A percentile compares a stretch with the other conserved stretches of the same genome.
Conservation (phyloP, 1,284 basidiomycete genomes). For the Limonomyces culmigenus region DNA sequence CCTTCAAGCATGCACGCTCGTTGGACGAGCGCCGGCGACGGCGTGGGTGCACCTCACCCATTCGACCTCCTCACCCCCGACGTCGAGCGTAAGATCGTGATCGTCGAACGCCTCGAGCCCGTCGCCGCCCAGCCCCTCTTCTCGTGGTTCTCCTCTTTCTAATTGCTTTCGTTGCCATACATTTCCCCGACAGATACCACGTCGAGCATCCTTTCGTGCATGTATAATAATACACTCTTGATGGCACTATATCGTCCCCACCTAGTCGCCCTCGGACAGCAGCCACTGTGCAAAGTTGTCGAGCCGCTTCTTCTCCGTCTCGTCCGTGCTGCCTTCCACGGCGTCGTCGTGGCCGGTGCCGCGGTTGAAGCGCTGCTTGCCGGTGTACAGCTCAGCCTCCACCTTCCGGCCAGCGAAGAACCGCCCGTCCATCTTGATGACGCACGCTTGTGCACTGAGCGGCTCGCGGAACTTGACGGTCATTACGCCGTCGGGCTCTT, state of each 20-base stretch:
- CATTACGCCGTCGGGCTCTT: conserved; percentile 89
- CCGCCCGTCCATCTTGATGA: conserved; percentile 89
- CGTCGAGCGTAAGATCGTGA: not conserved
- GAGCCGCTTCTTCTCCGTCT: conserved; percentile 66
- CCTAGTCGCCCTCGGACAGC: conserved; percentile 52
- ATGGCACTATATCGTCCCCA: not conserved
- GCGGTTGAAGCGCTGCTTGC: conserved; percentile 69
- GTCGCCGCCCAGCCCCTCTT: conserved; percentile 50
- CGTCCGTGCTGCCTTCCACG: conserved; percentile 42
- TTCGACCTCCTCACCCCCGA: not conserved
- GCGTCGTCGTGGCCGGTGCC: conserved; percentile 42
- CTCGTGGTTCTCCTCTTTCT: conserved; percentile 40
- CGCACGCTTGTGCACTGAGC: conserved; percentile 76
- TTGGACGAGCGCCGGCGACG: conserved; percentile 22
- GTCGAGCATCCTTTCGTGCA: no score
- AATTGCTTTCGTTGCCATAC: no score
- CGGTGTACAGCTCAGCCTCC: conserved; percentile 66
- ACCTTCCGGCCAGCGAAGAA: conserved; percentile 81
- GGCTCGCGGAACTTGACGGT: conserved; percentile 90
- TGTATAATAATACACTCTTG: conserved; percentile 2
- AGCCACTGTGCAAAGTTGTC: conserved; percentile 85
- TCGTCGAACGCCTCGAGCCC: conserved; percentile 50
- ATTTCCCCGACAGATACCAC: no score
- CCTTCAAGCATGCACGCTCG: conserved; percentile 21
- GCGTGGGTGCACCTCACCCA: not conserved